Base-by-base conservation (phyloP, 2,329 filamentous ascomycete genomes). In the Huntiella decipiens region DNA sequence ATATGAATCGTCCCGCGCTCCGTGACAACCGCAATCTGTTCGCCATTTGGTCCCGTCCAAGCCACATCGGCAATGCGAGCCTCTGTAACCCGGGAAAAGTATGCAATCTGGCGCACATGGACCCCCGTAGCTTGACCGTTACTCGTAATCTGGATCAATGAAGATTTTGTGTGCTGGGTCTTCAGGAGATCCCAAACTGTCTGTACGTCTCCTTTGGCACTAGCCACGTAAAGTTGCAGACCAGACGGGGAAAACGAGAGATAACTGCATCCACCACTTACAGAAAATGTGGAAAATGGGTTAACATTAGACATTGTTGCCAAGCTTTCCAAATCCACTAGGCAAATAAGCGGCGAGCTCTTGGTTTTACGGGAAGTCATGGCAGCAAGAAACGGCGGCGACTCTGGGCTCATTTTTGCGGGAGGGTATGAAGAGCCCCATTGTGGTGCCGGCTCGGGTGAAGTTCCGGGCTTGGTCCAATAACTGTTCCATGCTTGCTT, bases 1-100 rank as follows among this genome's bases (percentile, higher is more conserved):
- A 96, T 73, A 61, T 98, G 91, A 8, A 95, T 78, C 6, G 91
- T 98, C n/a, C 88, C 86, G 54, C 87, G 82, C 56, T 93, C 85
- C 1, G 91, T 96, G 19, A 95, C 77, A 63, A 98, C 78, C 1
- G 87, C 88, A 35, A 92, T 65, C 49, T 82, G 79, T 57, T 93
- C 83, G 16, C 83, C 84, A 47, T 79, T 78, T 3, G 83, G 83
- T 46, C 74, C 72, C 1, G 81, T 80, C 91, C 91, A 98, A 3
- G 78, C 76, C 37, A 94, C 82, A 56, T 95, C 88, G 16, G 95
- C 74, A 46, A 96, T 84, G 45, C 83, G 82, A 3, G 91, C 85
- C 42, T 88, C 81, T 2, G 88, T 96, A 73, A 95, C 81, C 36
- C 91, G 78, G 15, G 84, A 83, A 57, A 93, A 95, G 50, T 87